Evolutionary conservation across 345 rosid genomes (phyloP).

Genomic region (Brassica juncea): DNA sequence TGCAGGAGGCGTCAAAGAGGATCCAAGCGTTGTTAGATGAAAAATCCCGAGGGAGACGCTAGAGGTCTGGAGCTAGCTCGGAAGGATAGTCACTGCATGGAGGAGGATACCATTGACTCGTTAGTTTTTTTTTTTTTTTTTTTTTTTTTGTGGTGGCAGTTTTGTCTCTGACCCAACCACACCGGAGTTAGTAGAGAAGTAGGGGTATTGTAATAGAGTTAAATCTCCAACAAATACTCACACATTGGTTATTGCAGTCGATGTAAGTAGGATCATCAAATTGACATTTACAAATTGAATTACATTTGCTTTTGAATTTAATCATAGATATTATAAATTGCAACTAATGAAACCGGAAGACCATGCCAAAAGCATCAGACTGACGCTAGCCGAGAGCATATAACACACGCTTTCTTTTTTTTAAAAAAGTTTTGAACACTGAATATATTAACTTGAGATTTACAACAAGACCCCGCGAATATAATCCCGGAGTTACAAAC

Average conservation of each 20-base stretch:
- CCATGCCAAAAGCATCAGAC: no score
- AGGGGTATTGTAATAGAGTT: neutral
- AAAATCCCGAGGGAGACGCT: constrained; percentile 16
- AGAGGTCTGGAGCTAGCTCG: neutral
- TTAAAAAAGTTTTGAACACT: no score
- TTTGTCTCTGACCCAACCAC: neutral
- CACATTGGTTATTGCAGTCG: neutral
- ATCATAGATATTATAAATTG: neutral
- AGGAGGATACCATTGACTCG: constrained; percentile 1
- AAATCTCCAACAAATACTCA: neutral
- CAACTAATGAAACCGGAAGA: no score
- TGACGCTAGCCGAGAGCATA: no score
- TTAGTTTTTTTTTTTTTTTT: neutral
- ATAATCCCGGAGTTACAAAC: no score
- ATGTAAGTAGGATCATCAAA: neutral
- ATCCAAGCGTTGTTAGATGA: neutral
- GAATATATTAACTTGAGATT: no score
- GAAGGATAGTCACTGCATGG: neutral
- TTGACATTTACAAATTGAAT: neutral
- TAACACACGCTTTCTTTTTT: no score
- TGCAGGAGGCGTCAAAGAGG: constrained; percentile 26
- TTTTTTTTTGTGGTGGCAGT: neutral
- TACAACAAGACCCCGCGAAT: no score
- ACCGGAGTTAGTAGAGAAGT: neutral
- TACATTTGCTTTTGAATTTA: neutral